phyloP scores from a whole-genome alignment of 257 asterid genomes.

The Anisodus acutangulus region DNA sequence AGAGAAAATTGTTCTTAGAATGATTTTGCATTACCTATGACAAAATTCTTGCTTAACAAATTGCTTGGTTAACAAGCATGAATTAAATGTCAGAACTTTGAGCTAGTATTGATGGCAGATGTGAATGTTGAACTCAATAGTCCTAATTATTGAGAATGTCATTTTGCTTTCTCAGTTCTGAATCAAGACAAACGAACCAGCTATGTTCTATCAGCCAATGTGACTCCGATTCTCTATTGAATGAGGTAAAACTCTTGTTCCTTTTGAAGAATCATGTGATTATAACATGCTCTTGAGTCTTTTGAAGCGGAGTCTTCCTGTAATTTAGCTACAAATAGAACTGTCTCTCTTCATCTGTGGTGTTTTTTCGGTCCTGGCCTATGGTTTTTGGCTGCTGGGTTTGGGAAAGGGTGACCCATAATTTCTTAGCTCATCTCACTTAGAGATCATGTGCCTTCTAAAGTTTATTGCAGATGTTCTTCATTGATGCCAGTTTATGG shows the following conservation, averaged over 20 bases:
- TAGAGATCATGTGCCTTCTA: neutral
- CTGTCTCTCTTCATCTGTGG: constrained; percentile 16
- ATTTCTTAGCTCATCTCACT: constrained; percentile 18
- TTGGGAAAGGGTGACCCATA: neutral
- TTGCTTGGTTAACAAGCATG: constrained; percentile 5
- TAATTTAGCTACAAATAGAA: constrained; percentile 15
- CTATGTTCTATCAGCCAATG: constrained; percentile 97
- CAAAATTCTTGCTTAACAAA: constrained; percentile 1
- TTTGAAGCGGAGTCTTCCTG: constrained; percentile 25
- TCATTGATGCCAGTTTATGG: neutral
- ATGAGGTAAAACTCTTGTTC: constrained; percentile 65
- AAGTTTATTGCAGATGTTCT: constrained; percentile 7
- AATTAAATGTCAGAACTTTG: constrained; percentile 5
- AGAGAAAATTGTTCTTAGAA: neutral
- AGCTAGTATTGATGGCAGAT: constrained; percentile 1
- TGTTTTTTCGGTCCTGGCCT: neutral
- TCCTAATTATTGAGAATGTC: constrained; percentile 39
- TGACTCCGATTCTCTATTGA: constrained; percentile 85
- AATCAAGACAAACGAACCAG: constrained; percentile 86
- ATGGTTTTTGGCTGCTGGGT: neutral
- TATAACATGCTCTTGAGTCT: constrained; percentile 4
- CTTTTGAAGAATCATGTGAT: constrained; percentile 20
- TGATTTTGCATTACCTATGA: constrained; percentile 5
- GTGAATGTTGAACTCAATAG: constrained; percentile 10
- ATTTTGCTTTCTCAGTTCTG: constrained; percentile 65